A percentile compares a stretch with the other conserved stretches of the same genome.
Evolutionary conservation across 108 stramenopile genomes (phyloP).

Genomic region (Stephanodiscus minutulus): DNA sequence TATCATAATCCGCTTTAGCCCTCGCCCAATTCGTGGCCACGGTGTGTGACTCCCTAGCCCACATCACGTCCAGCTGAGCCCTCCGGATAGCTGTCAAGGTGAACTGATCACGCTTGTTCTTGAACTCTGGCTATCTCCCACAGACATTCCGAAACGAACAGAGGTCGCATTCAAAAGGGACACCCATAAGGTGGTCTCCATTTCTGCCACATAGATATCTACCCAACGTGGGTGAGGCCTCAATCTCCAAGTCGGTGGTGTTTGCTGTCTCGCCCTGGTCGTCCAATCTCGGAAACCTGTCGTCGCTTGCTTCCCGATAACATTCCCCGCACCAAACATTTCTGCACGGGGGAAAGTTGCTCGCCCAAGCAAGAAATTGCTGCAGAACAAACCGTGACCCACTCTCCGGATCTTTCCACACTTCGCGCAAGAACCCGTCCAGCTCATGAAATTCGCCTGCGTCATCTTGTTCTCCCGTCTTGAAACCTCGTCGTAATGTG

Average conservation of each 20-base stretch:
- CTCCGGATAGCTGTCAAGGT: conserved; percentile 45
- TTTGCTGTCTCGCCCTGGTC: conserved; percentile 2
- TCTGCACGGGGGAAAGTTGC: conserved; percentile 18
- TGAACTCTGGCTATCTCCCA: conserved; percentile 10
- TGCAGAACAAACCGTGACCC: too few relatives aligned
- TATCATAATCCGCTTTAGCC: not conserved
- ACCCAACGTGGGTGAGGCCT: not conserved
- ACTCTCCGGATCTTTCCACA: conserved; percentile 28
- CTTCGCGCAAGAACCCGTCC: conserved; percentile 30
- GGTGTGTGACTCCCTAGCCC: conserved; percentile 41
- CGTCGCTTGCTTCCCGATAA: conserved; percentile 38
- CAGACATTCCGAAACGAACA: conserved; percentile 48
- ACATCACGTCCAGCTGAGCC: too few relatives aligned
- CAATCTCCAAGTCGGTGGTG: not conserved
- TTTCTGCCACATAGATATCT: conserved; percentile 52
- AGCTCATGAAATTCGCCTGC: conserved; percentile 40
- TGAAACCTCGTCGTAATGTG: conserved; percentile 18
- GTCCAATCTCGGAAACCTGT: conserved; percentile 27
- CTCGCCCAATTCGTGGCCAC: conserved; percentile 33
- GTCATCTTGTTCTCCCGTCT: conserved; percentile 1
- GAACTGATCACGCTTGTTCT: not conserved
- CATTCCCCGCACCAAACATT: too few relatives aligned
- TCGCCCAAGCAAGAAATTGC: conserved; percentile 46
- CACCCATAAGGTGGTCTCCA: too few relatives aligned
- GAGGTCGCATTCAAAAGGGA: too few relatives aligned